These are phyloP conservation scores for Beauveria australis DNA, from an alignment of 2,329 filamentous ascomycete species.

Conservation along the genomic window DNA sequence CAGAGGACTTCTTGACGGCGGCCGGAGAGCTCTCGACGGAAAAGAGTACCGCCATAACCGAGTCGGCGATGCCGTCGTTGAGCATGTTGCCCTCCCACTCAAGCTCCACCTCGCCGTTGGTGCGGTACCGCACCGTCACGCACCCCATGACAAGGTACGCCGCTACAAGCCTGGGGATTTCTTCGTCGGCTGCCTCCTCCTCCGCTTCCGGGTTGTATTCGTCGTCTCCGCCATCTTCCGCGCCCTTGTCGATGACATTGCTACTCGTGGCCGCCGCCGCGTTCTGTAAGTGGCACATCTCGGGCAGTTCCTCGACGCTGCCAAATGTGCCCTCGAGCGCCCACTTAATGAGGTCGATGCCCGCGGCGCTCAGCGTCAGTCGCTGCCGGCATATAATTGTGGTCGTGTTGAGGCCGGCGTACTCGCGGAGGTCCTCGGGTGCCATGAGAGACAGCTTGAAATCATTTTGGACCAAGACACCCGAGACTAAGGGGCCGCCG, in stretches of 20 bases:
- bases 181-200: slow-evolving; percentile 54
- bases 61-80: slow-evolving; percentile 96
- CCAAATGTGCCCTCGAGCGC: slow-evolving; percentile 92
- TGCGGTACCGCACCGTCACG: slow-evolving; percentile 70
- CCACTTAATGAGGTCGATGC: slow-evolving; percentile 88
- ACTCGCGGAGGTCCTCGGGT: slow-evolving; percentile 89
- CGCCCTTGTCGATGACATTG: slow-evolving; percentile 27
- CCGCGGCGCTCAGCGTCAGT: slow-evolving; percentile 77
- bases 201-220: slow-evolving; percentile 19
- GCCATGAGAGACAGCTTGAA: slow-evolving; percentile 98
- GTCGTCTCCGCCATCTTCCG: slow-evolving; percentile 25
- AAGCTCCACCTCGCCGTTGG: slow-evolving; percentile 73
- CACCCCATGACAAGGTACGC: slow-evolving; percentile 80
- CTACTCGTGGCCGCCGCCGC: slow-evolving; percentile 22
- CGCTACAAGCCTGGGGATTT: slow-evolving; percentile 46
- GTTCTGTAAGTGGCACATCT: slow-evolving; percentile 36
- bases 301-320: slow-evolving; percentile 61
- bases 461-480: slow-evolving; percentile 93
- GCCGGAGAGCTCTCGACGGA: slow-evolving; percentile 91
- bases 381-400: slow-evolving; percentile 90
- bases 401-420: slow-evolving; percentile 92
- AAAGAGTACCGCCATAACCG: slow-evolving; percentile 85
- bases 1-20: slow-evolving; percentile 65
- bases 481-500: slow-evolving; percentile 57
- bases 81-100: slow-evolving; percentile 98